Percentiles rank a stretch among this genome's conserved stretches.
Evolutionary conservation across 768 basidiomycete genomes (phyloP).

Genomic region (Tricholoma terreum): DNA sequence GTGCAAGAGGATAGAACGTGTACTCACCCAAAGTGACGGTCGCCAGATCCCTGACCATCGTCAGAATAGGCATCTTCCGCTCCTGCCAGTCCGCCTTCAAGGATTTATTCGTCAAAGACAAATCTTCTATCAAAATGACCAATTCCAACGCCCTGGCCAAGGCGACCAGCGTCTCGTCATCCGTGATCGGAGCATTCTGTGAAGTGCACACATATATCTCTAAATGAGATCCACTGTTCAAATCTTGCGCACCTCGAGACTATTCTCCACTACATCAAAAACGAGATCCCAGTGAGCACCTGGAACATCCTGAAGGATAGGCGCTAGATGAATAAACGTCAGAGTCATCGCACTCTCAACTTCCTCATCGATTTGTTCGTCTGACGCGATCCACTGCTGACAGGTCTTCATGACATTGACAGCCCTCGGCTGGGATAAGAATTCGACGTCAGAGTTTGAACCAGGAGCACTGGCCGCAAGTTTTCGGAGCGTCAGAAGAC

Average conservation of each 20-base stretch:
- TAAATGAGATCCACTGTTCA: background rate
- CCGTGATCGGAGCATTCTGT: slow-evolving; percentile 61
- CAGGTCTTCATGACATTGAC: slow-evolving; percentile 85
- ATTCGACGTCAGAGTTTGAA: slow-evolving; percentile 73
- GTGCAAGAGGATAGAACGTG: background rate
- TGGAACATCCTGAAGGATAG: slow-evolving; percentile 81
- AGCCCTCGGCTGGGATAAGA: slow-evolving; percentile 81
- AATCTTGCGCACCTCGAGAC: slow-evolving; percentile 66
- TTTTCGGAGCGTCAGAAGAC: slow-evolving; percentile 64
- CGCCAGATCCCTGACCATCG: slow-evolving; percentile 59
- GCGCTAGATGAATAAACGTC: slow-evolving; percentile 72
- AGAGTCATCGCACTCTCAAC: slow-evolving; percentile 76
- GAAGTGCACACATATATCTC: background rate
- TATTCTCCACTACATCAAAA: slow-evolving; percentile 84
- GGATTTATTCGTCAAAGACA: slow-evolving; percentile 68
- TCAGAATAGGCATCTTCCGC: slow-evolving; percentile 49
- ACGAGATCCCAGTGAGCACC: slow-evolving; percentile 93
- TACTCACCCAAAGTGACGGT: slow-evolving; percentile 46
- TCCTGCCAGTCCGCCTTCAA: slow-evolving; percentile 69
- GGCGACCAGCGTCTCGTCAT: slow-evolving; percentile 54
- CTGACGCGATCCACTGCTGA: slow-evolving; percentile 73
- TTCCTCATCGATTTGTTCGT: slow-evolving; percentile 68
- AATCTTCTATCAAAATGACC: slow-evolving; percentile 64
- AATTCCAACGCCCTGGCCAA: slow-evolving; percentile 72
- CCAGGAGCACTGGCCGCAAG: slow-evolving; percentile 74